Evolutionary conservation across 2,329 filamentous ascomycete genomes (phyloP), one percentile per base, ranked within the genome.

Genomic region (Calonectria ilicicola): DNA sequence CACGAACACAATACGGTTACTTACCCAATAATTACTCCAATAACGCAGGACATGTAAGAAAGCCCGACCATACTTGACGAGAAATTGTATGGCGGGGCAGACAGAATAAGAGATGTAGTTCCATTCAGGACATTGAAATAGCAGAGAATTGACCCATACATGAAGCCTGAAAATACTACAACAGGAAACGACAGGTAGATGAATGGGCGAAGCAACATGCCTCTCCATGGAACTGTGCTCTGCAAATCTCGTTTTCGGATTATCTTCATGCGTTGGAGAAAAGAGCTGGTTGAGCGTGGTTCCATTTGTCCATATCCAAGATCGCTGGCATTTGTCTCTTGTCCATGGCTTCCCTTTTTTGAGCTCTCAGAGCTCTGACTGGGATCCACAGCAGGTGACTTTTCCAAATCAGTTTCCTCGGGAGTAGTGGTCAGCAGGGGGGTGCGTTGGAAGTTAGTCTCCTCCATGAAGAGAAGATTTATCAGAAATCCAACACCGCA

Each of bases 111-210:
- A 12, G 70, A 72, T 12, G 67, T 53, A 7, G 70, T 72, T 7
- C 56, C 70, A 63, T 72, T 72, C 17, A 72, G 21, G 2, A 72
- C 60, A 23, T 70, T 72, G 26, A 70, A 70, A 42, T 66, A 72
- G 51, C 60, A 66, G 5, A 72, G 23, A 3, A 62, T 53, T 4
- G 62, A 68, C 2, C 70, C 70, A 27, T 72, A 72, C 60, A 70
- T 65, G 19, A 72, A 66, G 1, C 70, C 70, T 9, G 40, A 70
- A 35, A 70, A 72, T 5, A 72, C 67, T 2, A 63, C 38, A 15
- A 72, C 53, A 5, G 70, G 70, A 21, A 70, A 70, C 2, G 53
- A 67, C 14, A 72, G 35, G 26, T 70, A 70, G 0, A 15, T n/a
- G 12, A 72, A 72, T 19, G 70, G 68, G 29, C 70, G 67, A 2